Base-by-base conservation (phyloP, 2,329 filamentous ascomycete genomes). In the Metarhizium brunneum region DNA sequence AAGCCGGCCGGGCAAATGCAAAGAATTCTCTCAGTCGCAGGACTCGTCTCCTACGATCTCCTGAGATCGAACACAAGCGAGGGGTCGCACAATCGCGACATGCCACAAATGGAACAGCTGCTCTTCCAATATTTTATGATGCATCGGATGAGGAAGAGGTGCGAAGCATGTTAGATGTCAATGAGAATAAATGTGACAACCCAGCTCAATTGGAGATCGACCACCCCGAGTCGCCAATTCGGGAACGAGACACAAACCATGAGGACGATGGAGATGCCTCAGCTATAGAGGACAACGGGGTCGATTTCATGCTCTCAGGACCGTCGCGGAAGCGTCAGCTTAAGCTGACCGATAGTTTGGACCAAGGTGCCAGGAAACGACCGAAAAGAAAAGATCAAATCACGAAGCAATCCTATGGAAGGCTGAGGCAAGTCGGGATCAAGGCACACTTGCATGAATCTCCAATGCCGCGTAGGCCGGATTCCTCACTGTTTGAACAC, bases 41-140 rank as follows among this genome's bases (percentile, higher is more conserved):
- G 47, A 62, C 60, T 58, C 62, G 54, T 11, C 32, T 43, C 65
- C 66, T 62, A 10, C 66, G 60, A 20, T 72, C 71, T 2, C 69
- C 71, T 1, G 72, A 75, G 48, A 69, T 65, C 40, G 69, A 70
- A 25, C 65, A 67, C 8, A 75, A 76, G 62, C 69, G 73, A 16
- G 81, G 80, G 2, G 73, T 83, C 35, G 80, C 80, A 13, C 68
- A 80, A 55, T 73, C 69, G 30, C 73, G 71, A 51, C 67, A 69
- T 18, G 61, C 63, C 20, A 66, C 65, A 1, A 61, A 71, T 7
- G 49, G 60, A 10, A 62, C 62, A 6, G 63, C 64, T 38, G 55
- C 66, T 7, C 59, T 67, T 1, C 63, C 68, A 6, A 66, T 77
- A 50, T 68, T 76, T 14, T 76, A 76, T 57, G 73, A 77, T 35